Base-by-base conservation (phyloP, 768 basidiomycete species). In the Lactarius vividus region DNA sequence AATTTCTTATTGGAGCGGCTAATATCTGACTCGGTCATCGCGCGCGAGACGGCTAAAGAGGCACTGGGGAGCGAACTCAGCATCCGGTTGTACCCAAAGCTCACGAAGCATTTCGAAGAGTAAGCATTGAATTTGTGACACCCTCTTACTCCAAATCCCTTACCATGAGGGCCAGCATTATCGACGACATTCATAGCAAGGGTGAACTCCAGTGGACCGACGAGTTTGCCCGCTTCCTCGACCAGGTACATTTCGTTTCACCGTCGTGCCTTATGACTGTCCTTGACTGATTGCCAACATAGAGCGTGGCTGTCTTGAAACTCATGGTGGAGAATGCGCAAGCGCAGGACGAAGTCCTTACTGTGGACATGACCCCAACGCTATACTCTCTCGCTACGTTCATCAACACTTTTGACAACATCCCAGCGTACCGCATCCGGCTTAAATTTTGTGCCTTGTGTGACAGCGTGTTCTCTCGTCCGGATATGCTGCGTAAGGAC, bases 1-100 rank as follows among this genome's bases (percentile, higher is more conserved):
- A 80, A 79, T 4, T 84, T 86, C 59, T 79, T 92, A 35, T 88
- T 92, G n/a, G 84, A 84, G 42, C 78, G 89, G 49, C 77, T 96
- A 54, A 78, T 89, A 20, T 78, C 81, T n/a, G 83, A 86, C 15
- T 83, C 84, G 59, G 79, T 85, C 7, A 81, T 84, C 53, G 83
- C 89, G 40, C 85, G 93, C n/a, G 91, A 96, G 71, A 80, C 86
- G 13, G 90, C 90, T 2, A 83, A 86, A 69, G 92, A 94, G 62
- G 91, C 92, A 0, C 76, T 97, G 20, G 92, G 94, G 2, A 79
- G 81, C 16, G 94, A 97, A 71, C 79, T 96, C 23, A 88, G 86
- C 66, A 86, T 88, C 31, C 81, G 83, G 55, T 77, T 92, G 56
- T 90, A 91, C 70, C 78, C 83, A 26, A 82, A 81, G 64, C 76